Evolutionary conservation across 768 basidiomycete genomes (phyloP).

Genomic region (Tephrocybe rancida): DNA sequence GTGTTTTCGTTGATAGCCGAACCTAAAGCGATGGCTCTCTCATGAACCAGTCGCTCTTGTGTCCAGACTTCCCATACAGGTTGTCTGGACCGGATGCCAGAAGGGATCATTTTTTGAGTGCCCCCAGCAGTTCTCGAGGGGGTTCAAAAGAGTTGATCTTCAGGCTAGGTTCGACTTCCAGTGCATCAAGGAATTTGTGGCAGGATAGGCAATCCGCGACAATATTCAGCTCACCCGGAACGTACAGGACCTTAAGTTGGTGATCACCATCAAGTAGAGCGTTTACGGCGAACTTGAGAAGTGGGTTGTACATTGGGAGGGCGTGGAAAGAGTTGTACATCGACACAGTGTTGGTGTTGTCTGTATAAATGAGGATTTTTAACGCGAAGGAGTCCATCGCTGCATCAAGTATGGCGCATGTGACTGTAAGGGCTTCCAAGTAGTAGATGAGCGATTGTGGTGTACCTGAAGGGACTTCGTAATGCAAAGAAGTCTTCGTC

Average conservation of each 20-base stretch:
- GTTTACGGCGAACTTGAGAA: slow-evolving; percentile 20
- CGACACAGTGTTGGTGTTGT: slow-evolving; percentile 33
- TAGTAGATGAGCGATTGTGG: background rate
- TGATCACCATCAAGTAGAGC: slow-evolving; percentile 6
- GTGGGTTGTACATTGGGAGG: slow-evolving; percentile 21
- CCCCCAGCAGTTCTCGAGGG: slow-evolving; percentile 6
- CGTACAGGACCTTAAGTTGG: background rate
- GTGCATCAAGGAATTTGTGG: background rate
- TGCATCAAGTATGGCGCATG: background rate
- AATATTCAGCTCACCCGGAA: background rate
- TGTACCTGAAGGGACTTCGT: background rate
- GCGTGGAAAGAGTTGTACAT: slow-evolving; percentile 30
- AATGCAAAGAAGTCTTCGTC: background rate
- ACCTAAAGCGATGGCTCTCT: slow-evolving; percentile 25
- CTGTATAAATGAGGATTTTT: slow-evolving; percentile 23
- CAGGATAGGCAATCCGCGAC: background rate
- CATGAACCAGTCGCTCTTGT: slow-evolving; percentile 26
- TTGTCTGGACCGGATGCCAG: slow-evolving; percentile 20
- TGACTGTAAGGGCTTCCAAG: too few relatives aligned
- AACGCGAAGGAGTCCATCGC: background rate
- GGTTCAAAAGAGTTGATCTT: background rate
- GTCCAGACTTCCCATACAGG: slow-evolving; percentile 31
- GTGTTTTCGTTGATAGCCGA: slow-evolving; percentile 22
- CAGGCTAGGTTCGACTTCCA: background rate
- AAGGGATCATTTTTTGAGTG: slow-evolving; percentile 16